These are phyloP conservation scores for Elongisporangium prolatum DNA, from an alignment of 352 stramenopile species.

Conservation along the genomic window DNA sequence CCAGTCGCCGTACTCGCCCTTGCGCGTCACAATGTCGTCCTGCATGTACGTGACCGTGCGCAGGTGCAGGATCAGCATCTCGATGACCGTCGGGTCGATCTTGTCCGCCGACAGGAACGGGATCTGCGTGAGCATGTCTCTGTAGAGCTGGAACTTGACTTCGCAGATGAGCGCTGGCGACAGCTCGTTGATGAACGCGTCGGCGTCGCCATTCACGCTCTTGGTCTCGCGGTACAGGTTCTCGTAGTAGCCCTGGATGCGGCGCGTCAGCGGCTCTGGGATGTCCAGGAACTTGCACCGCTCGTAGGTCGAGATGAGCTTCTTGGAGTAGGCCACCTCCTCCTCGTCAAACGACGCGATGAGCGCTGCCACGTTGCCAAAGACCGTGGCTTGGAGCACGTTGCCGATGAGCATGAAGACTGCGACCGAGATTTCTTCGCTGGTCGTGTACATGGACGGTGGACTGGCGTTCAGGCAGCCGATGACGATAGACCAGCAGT, in stretches of 20 bases:
- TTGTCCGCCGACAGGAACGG: constrained; percentile 63
- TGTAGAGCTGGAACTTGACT: constrained; percentile 75
- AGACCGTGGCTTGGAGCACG: constrained; percentile 62
- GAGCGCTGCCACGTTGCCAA: constrained; percentile 53
- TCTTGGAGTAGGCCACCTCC: constrained; percentile 65
- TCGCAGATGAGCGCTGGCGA: constrained; percentile 67
- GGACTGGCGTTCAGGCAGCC: constrained; percentile 63
- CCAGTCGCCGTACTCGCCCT: constrained; percentile 78
- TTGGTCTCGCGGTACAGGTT: constrained; percentile 68
- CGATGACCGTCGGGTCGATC: constrained; percentile 64
- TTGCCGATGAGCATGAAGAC: constrained; percentile 75
- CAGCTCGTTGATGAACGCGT: constrained; percentile 75
- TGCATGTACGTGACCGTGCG: constrained; percentile 79
- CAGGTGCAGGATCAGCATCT: constrained; percentile 71
- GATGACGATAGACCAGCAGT: constrained; percentile 52
- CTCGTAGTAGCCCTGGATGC: constrained; percentile 66
- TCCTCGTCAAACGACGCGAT: constrained; percentile 70
- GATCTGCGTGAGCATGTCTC: constrained; percentile 77
- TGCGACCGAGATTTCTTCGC: constrained; percentile 51
- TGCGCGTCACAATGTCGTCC: constrained; percentile 73
- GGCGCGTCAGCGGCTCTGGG: constrained; percentile 34
- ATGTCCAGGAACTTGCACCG: constrained; percentile 65
- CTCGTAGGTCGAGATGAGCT: constrained; percentile 58
- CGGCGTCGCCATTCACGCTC: constrained; percentile 51
- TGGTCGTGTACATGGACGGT: constrained; percentile 39